Conservation (phyloP, 148 eudicot species). For the Rhododendron kiyosumense region DNA sequence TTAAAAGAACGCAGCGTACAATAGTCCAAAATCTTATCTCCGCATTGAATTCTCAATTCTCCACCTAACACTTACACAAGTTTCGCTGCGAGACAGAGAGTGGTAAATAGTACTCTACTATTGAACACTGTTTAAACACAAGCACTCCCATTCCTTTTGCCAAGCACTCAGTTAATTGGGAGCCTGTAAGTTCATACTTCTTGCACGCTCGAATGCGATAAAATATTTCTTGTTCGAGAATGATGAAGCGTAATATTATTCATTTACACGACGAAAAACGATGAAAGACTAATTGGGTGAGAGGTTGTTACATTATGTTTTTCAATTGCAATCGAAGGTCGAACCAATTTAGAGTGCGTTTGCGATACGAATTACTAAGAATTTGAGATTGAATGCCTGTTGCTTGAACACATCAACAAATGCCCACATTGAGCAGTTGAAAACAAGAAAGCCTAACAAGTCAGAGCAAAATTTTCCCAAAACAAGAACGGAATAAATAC, state of each 20-base stretch:
- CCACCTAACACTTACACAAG: not conserved
- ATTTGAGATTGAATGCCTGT: not conserved
- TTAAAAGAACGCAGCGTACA: not conserved
- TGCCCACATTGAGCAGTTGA: not conserved
- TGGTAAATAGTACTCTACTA: no score
- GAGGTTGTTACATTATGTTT: no score
- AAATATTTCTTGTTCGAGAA: not conserved
- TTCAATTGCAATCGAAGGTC: no score
- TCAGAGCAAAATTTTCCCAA: constrained; percentile 25
- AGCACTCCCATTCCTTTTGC: not conserved
- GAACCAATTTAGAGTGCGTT: no score
- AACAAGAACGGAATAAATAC: not conserved
- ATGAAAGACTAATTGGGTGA: no score
- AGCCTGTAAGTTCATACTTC: not conserved
- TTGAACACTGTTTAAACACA: not conserved
- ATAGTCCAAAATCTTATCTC: not conserved
- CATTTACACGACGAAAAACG: no score
- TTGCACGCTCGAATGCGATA: not conserved
- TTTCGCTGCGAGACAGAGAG: not conserved
- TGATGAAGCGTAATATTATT: not conserved
- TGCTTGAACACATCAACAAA: not conserved
- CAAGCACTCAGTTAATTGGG: not conserved
- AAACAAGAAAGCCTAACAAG: constrained; percentile 9
- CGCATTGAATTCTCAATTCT: not conserved
- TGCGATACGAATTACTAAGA: no score